Evolutionary conservation across 768 basidiomycete species (phyloP).

Genomic region (Krasilnikovozyma curviuscula): DNA sequence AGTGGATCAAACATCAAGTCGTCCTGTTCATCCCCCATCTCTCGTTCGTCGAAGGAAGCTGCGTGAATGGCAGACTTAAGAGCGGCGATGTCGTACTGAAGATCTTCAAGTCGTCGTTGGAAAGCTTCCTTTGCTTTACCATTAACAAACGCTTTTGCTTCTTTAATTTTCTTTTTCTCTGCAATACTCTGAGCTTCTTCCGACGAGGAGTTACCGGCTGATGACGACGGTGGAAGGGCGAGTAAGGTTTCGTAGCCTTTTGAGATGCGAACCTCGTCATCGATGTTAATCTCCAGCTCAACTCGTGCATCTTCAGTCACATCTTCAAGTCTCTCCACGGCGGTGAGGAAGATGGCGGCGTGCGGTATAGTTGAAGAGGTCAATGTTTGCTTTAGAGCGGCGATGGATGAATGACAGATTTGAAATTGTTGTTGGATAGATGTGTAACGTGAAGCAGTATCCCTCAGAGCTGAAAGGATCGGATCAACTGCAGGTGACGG

Average conservation of each 20-base stretch:
- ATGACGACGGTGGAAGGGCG: conserved; percentile 39
- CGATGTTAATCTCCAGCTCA: conserved; percentile 57
- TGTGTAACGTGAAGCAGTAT: no score
- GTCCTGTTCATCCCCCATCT: no score
- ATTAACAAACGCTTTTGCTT: conserved; percentile 36
- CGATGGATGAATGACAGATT: no score
- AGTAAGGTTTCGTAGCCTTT: conserved; percentile 53
- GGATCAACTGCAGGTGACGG: no score
- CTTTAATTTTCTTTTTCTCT: conserved; percentile 30
- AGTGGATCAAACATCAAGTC: conserved; percentile 5
- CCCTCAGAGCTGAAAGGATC: no score
- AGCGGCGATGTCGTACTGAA: conserved; percentile 3
- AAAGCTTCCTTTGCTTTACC: conserved; percentile 24
- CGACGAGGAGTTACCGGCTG: no score
- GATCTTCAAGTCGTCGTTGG: conserved; percentile 1
- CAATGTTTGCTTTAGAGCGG: no score
- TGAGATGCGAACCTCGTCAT: conserved; percentile 48
- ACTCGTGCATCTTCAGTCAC: conserved; percentile 61
- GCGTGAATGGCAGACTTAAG: conserved; percentile 3
- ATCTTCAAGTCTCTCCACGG: conserved; percentile 46
- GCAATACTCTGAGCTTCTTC: conserved; percentile 16
- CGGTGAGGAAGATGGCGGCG: conserved; percentile 30
- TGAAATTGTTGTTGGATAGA: no score
- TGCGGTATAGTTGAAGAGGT: no score
- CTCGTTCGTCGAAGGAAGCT: neutral